Base-by-base conservation (phyloP, 2,329 filamentous ascomycete species). In the Rutstroemia sydowiana region DNA sequence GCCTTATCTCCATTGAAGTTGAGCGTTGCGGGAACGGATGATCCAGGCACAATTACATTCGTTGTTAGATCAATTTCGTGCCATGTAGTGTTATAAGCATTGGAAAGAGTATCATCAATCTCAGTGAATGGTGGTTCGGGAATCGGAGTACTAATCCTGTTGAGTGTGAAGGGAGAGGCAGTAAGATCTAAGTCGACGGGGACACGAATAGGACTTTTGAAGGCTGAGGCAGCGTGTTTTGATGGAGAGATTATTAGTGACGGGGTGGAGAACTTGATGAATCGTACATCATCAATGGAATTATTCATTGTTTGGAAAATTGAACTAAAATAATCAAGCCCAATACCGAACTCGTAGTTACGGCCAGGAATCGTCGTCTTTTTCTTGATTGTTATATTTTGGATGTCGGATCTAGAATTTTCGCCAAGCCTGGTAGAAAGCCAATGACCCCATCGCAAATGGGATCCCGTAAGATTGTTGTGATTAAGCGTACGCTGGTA, bases 401-500 rank as follows among this genome's bases (percentile, higher is more conserved):
- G 13, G 13, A 6, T 18, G 34, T 8, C 5, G 34, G 34, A 8
- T 5, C 31, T 7, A 13, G 37, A 21, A 11, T 11, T 42, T 36
- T 32, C 9, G 18, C 41, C 16, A 5, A 46, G 14, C 14, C 39
- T 40, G 11, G 5, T 10, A 43, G 23, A 14, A 11, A 51, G 7
- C 42, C 40, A 51, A 13, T 14, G 14, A 11, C 4, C 7, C 31
- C 31, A 46, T 16, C 9, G 45, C 6, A 21, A 45, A 1, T n/a
- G n/a, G 7, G 32, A 20, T 21, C 3, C 7, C 8, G n/a, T 37
- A n/a, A 21, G 32, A 10, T 18, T 45, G 13, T 21, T 37, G 14
- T 14, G n/a, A 37, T 16, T n/a, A n/a, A 16, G n/a, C 2, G 37
- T n/a, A 31, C 78, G 69, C 41, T 72, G 63, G 44, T 72, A 72